Conservation (phyloP, 2,329 filamentous ascomycete genomes). For the Beauveria sp. region DNA sequence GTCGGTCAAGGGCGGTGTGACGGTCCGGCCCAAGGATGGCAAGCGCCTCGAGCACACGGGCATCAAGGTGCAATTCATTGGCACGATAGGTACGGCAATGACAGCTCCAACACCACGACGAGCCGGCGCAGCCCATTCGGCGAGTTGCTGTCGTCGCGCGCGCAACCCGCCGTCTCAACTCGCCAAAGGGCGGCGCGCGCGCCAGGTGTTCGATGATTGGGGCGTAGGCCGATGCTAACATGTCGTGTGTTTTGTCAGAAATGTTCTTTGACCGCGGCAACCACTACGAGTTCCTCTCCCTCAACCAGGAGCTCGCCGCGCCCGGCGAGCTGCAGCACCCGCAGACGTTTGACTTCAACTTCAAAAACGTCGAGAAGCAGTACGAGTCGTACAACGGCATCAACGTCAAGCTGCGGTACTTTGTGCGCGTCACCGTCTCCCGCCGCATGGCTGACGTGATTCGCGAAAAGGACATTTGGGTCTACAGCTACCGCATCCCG, state of each 20-base stretch:
- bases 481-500: slow-evolving; percentile 96
- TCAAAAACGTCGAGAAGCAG: slow-evolving; percentile 99
- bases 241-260: slow-evolving; percentile 48
- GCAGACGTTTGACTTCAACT: slow-evolving; percentile 98
- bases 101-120: too few species aligned
- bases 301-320: slow-evolving; percentile 93
- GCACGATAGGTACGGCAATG: slow-evolving; percentile 70
- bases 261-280: slow-evolving; percentile 99
- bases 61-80: slow-evolving; percentile 99
- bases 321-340: slow-evolving; percentile 97
- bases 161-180: neutral
- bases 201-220: neutral
- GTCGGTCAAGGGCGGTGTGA: slow-evolving; percentile 94
- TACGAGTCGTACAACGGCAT: slow-evolving; percentile 99
- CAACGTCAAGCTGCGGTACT: slow-evolving; percentile 98
- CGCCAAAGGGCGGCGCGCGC: neutral
- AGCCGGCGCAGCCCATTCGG: slow-evolving; percentile 3
- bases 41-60: slow-evolving; percentile 96
- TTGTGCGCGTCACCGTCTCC: slow-evolving; percentile 92
- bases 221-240: neutral
- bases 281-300: slow-evolving; percentile 96
- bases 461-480: slow-evolving; percentile 99
- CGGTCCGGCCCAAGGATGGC: slow-evolving; percentile 92
- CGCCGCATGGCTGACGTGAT: slow-evolving; percentile 97
- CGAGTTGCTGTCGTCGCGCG: neutral